A percentile compares a stretch with the other conserved stretches of the same genome.
Conservation (phyloP, 164 flowering plant species). For the Malania oleifera region DNA sequence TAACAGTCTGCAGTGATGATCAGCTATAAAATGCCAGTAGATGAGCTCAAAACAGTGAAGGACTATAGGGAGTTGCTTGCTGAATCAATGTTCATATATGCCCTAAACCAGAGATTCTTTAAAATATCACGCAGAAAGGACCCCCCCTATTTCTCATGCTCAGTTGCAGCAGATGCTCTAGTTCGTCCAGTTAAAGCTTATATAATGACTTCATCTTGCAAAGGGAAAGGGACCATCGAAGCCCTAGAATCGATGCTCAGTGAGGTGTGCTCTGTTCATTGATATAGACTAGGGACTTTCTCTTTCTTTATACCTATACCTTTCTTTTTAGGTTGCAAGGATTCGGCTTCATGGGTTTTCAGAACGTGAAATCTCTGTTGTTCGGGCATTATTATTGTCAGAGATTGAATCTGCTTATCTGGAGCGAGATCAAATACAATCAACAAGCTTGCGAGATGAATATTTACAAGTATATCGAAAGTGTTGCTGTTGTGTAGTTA, state of each 20-base stretch:
- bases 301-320: slow-evolving; percentile 5
- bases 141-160: slow-evolving; percentile 89
- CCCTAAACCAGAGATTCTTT: slow-evolving; percentile 83
- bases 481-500: slow-evolving; percentile 6
- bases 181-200: slow-evolving; percentile 76
- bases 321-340: slow-evolving; percentile 67
- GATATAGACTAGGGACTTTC: background rate
- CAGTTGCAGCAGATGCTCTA: slow-evolving; percentile 69
- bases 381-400: slow-evolving; percentile 74
- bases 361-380: slow-evolving; percentile 77
- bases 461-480: slow-evolving; percentile 58
- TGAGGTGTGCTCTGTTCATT: slow-evolving; percentile 48
- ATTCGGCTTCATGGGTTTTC: slow-evolving; percentile 87
- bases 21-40: slow-evolving; percentile 77
- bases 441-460: slow-evolving; percentile 81
- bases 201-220: slow-evolving; percentile 83
- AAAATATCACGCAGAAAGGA: slow-evolving; percentile 82
- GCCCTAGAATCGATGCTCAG: slow-evolving; percentile 85
- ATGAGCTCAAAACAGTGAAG: slow-evolving; percentile 77
- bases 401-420: slow-evolving; percentile 95
- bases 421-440: slow-evolving; percentile 93
- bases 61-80: slow-evolving; percentile 75
- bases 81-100: slow-evolving; percentile 84
- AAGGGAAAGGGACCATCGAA: slow-evolving; percentile 71
- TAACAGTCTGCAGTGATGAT: slow-evolving; percentile 88